These are phyloP conservation scores for Sporothrix phasma DNA, from an alignment of 2,329 filamentous ascomycete species.

Conservation along the genomic window DNA sequence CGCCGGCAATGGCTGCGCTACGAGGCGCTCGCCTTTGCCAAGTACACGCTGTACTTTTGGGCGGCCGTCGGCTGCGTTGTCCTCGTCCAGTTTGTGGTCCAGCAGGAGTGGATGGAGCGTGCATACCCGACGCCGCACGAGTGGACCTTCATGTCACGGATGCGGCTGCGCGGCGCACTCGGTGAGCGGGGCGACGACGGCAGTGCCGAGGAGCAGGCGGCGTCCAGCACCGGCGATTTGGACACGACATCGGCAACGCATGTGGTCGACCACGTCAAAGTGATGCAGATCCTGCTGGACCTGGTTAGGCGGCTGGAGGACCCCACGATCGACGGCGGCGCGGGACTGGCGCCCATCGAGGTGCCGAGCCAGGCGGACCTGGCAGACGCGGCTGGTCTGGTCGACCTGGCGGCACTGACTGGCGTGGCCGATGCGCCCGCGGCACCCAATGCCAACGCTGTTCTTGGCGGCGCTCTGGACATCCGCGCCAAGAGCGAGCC, in stretches of 20 bases:
- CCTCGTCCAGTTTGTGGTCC: conserved; percentile 53
- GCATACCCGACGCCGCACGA: conserved; percentile 72
- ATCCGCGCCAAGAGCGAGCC: conserved; percentile 65
- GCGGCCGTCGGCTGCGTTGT: conserved; percentile 49
- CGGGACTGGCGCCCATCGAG: conserved; percentile 36
- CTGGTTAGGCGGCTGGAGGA: conserved; percentile 62
- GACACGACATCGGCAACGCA: conserved; percentile 25
- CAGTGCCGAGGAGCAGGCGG: conserved; percentile 19
- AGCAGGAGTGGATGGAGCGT: conserved; percentile 67
- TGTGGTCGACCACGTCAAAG: conserved; percentile 57
- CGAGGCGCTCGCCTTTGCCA: conserved; percentile 59
- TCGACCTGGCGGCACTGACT: neutral
- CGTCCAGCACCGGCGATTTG: neutral
- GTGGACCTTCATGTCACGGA: conserved; percentile 64
- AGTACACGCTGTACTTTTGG: conserved; percentile 58
- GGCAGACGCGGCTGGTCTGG: too few species aligned
- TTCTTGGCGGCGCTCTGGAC: conserved; percentile 42
- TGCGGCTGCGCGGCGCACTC: conserved; percentile 55
- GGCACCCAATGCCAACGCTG: neutral
- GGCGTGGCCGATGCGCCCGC: neutral
- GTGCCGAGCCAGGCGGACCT: neutral
- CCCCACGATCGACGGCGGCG: conserved; percentile 53
- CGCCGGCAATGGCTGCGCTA: conserved; percentile 59
- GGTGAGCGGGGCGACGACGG: conserved; percentile 47
- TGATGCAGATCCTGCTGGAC: conserved; percentile 49